Conservation (phyloP, 129 eudicot species). For the Glebionis coronaria region DNA sequence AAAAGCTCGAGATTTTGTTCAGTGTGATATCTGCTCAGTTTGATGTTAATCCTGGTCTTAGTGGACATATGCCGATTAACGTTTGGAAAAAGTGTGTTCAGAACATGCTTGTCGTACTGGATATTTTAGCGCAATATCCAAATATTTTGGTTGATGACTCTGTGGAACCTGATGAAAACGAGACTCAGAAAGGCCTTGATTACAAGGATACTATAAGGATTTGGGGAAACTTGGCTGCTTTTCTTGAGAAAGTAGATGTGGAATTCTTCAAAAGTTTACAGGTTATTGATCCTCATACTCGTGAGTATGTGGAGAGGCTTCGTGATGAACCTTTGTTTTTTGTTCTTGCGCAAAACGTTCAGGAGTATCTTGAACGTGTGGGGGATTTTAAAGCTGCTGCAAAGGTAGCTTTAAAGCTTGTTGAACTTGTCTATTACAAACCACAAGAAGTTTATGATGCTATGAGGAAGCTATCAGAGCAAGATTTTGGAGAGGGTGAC, state of each 20-base stretch:
- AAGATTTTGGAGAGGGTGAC: constrained; percentile 34
- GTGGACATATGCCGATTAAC: constrained; percentile 71
- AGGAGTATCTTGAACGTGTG: constrained; percentile 60
- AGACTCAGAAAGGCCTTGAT: constrained; percentile 76
- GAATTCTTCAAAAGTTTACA: constrained; percentile 81
- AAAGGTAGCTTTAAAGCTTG: constrained; percentile 73
- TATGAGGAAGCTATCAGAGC: constrained; percentile 74
- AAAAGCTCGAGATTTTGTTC: constrained; percentile 83
- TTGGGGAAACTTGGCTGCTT: constrained; percentile 86
- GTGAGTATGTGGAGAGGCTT: constrained; percentile 87
- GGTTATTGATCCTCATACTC: constrained; percentile 82
- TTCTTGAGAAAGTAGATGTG: constrained; percentile 69
- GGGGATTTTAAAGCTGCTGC: constrained; percentile 79
- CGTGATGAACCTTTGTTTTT: constrained; percentile 73
- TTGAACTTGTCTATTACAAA: constrained; percentile 78
- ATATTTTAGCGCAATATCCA: constrained; percentile 59
- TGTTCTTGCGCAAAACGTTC: constrained; percentile 85
- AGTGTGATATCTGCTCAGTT: constrained; percentile 84
- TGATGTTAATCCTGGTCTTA: constrained; percentile 81
- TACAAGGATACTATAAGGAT: constrained; percentile 61
- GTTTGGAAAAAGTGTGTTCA: constrained; percentile 89
- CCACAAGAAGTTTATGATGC: constrained; percentile 86
- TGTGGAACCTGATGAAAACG: constrained; percentile 85
- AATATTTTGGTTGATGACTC: constrained; percentile 78
- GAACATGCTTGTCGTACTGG: constrained; percentile 68